Conservation (phyloP, 1,284 basidiomycete species). For the Nidula niveotomentosa region DNA sequence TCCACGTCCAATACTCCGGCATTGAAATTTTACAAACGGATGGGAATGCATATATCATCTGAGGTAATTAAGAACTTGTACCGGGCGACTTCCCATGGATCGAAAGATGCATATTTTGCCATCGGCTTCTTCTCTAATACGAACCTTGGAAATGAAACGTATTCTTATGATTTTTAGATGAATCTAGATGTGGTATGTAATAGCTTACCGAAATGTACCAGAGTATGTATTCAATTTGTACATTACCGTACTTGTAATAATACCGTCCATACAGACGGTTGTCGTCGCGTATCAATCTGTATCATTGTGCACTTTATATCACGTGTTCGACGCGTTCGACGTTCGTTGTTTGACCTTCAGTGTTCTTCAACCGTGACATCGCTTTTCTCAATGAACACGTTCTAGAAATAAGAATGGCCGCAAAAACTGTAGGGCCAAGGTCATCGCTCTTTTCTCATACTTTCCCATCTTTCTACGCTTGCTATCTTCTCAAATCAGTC, state of each 20-base stretch:
- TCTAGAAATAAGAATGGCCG: too few species aligned
- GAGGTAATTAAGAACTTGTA: constrained; percentile 34
- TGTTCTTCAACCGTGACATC: too few species aligned
- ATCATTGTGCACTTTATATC: too few species aligned
- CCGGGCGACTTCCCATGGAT: constrained; percentile 28
- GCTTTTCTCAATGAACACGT: too few species aligned
- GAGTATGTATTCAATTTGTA: too few species aligned
- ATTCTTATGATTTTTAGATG: neutral
- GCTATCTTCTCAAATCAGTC: constrained; percentile 80
- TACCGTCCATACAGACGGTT: too few species aligned
- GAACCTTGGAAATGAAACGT: neutral
- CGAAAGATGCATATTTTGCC: constrained; percentile 37
- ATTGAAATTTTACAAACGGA: constrained; percentile 36
- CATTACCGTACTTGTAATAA: too few species aligned
- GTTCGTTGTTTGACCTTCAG: too few species aligned
- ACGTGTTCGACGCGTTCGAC: too few species aligned
- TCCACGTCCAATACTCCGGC: constrained; percentile 37
- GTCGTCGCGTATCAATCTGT: too few species aligned
- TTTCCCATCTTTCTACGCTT: constrained; percentile 84
- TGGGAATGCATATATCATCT: constrained; percentile 34
- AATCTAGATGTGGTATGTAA: too few species aligned
- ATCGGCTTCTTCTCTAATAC: constrained; percentile 21
- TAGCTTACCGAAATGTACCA: too few species aligned
- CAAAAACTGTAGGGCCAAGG: neutral
- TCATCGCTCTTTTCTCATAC: constrained; percentile 26